phyloP scores from a whole-genome alignment of 2,329 filamentous ascomycete species.

The Nannizziopsis arthrosporioides region DNA sequence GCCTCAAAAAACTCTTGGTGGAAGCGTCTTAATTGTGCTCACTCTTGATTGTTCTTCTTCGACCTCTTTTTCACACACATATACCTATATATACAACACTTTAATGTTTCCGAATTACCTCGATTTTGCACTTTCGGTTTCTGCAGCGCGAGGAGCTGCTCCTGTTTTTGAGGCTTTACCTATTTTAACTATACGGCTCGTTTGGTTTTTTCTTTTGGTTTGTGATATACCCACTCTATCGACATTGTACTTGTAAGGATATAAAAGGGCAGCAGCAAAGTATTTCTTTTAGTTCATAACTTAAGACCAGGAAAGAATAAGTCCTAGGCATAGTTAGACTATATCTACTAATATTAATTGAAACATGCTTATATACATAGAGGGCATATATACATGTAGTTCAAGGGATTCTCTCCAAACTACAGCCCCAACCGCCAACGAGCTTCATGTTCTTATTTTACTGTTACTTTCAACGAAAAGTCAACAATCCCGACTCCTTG shows the following conservation, averaged over 20 bases:
- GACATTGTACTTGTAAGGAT: not conserved
- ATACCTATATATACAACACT: no score
- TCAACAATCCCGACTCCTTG: constrained; percentile 90
- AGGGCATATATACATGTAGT: no score
- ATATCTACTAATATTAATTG: no score
- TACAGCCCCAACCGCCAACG: no score
- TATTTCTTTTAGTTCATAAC: no score
- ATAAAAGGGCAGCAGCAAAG: no score
- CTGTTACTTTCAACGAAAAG: constrained; percentile 79
- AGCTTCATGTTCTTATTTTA: constrained; percentile 19
- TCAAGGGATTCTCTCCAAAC: no score
- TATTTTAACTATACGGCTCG: not conserved
- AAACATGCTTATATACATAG: no score
- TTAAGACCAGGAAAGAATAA: no score
- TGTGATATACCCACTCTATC: not conserved
- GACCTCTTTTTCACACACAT: not conserved
- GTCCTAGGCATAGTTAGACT: no score
- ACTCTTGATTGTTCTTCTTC: not conserved
- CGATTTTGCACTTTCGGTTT: not conserved
- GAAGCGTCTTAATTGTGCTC: constrained; percentile 8
- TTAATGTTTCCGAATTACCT: not conserved
- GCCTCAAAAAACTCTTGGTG: constrained; percentile 4
- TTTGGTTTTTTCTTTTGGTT: not conserved
- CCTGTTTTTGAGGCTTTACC: not conserved
- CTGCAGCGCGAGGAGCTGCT: not conserved